phyloP scores from a whole-genome alignment of 1,139 yeast genomes.

The Suhomyces chickasaworum region DNA sequence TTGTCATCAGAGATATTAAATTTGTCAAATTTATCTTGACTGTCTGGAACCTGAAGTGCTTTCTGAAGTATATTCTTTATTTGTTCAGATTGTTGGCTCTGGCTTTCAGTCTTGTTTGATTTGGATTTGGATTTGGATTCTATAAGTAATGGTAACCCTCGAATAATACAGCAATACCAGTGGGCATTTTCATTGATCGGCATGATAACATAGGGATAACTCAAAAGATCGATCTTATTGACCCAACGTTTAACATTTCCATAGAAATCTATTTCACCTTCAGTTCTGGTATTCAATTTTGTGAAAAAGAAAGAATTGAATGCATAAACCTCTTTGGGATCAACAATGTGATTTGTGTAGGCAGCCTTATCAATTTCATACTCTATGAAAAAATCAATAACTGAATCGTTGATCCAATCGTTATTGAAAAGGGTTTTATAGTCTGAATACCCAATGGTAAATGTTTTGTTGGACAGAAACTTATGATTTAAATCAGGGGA shows the following conservation, averaged over 20 bases:
- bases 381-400: slow-evolving; percentile 70
- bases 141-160: slow-evolving; percentile 43
- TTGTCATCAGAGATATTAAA: slow-evolving; percentile 11
- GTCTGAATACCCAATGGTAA: slow-evolving; percentile 59
- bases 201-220: slow-evolving; percentile 62
- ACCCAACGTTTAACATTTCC: slow-evolving; percentile 80
- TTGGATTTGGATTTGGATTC: slow-evolving; percentile 6
- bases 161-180: slow-evolving; percentile 84
- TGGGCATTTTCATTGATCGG: slow-evolving; percentile 84
- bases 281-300: slow-evolving; percentile 47
- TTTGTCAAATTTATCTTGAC: slow-evolving; percentile 13
- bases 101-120: neutral
- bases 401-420: slow-evolving; percentile 75
- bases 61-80: slow-evolving; percentile 6
- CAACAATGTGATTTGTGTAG: slow-evolving; percentile 20
- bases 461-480: slow-evolving; percentile 49
- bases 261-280: slow-evolving; percentile 43
- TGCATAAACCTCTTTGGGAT: slow-evolving; percentile 49
- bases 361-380: slow-evolving; percentile 52
- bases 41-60: slow-evolving; percentile 15
- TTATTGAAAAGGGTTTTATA: slow-evolving; percentile 67
- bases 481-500: slow-evolving; percentile 54
- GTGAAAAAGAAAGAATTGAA: slow-evolving; percentile 87
- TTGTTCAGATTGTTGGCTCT: neutral
- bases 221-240: slow-evolving; percentile 63